These are phyloP conservation scores for Croton laevigatus DNA, from an alignment of 441 rosid species.

Conservation along the genomic window DNA sequence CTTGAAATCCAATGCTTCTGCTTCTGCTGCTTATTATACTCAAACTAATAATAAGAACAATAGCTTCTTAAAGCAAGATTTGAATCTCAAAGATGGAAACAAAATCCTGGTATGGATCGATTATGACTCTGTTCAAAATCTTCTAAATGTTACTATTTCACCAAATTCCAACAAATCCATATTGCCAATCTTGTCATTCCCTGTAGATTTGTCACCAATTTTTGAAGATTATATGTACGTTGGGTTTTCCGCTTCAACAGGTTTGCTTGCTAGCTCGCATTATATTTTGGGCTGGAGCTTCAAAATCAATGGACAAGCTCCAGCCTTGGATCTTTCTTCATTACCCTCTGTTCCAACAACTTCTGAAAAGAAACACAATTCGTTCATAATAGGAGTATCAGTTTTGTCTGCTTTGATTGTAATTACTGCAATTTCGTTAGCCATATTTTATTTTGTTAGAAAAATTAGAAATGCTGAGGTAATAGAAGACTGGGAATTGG, in stretches of 20 bases:
- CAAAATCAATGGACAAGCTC: slow-evolving; percentile 40
- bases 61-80: slow-evolving; percentile 31
- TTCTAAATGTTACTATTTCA: slow-evolving; percentile 55
- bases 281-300: slow-evolving; percentile 78
- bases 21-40: slow-evolving; percentile 37
- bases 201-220: slow-evolving; percentile 48
- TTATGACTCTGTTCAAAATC: slow-evolving; percentile 43
- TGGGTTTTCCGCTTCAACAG: slow-evolving; percentile 89
- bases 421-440: slow-evolving; percentile 5
- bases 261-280: slow-evolving; percentile 66
- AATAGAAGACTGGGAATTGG: slow-evolving; percentile 72
- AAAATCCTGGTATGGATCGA: slow-evolving; percentile 67
- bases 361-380: slow-evolving; percentile 23
- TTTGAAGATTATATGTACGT: slow-evolving; percentile 55
- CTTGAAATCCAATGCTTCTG: slow-evolving; percentile 45
- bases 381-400: slow-evolving; percentile 31
- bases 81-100: slow-evolving; percentile 59
- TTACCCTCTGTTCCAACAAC: slow-evolving; percentile 54
- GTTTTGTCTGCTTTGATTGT: slow-evolving; percentile 27
- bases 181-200: slow-evolving; percentile 46
- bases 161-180: slow-evolving; percentile 52
- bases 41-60: slow-evolving; percentile 14
- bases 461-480: slow-evolving; percentile 52
- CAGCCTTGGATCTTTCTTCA: slow-evolving; percentile 45
- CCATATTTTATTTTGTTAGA: slow-evolving; percentile 19